Evolutionary conservation across 1,284 basidiomycete species (phyloP), one percentile per base, ranked within the genome.

Genomic region (Macrocystidia cucumis): DNA sequence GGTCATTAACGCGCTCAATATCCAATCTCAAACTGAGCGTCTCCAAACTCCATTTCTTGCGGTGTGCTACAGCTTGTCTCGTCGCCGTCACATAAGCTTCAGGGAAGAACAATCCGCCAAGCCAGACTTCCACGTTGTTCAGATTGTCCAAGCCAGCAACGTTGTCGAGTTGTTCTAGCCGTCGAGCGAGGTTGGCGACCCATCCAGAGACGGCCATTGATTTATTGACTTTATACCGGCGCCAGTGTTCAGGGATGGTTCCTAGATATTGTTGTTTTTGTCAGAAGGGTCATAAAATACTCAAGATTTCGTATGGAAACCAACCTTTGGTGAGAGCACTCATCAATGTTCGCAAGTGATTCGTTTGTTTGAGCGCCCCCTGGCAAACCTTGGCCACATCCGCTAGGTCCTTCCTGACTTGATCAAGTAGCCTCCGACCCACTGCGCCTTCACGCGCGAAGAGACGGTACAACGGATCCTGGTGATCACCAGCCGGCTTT

Each of bases 11-110:
- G 24, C 76, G 69, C 47, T 88, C 88, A 28, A 96, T 76, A 41
- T 89, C 84, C 12, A 97, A 64, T 38, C 79, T 63, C 28, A 97
- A 60, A 37, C 76, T 68, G 45, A 96, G 57, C n/a, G 89, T 91
- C 59, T 97, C 92, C 44, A 97, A 64, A 56, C 89, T 92, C 81
- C 87, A 89, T 44, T 79, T 78, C 61, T 87, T 91, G 38, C 80
- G 72, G 55, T 96, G 91, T 1, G 92, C 92, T 5, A 92, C 84
- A 11, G 86, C 80, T 59, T 97, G 93, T 35, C 92, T 74, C 1
- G 91, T 93, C 1, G 92, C 92, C 1, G 92, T 96, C 49, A 97
- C 74, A 57, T 91, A 96, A 2, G 91, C 91, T 52, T 93, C 90
- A 1, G 93, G 93, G 72, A 90, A 92, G 74, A 97, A 96, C 35